Base-by-base conservation (phyloP, 2,329 filamentous ascomycete species). In the Xylaria sp. region DNA sequence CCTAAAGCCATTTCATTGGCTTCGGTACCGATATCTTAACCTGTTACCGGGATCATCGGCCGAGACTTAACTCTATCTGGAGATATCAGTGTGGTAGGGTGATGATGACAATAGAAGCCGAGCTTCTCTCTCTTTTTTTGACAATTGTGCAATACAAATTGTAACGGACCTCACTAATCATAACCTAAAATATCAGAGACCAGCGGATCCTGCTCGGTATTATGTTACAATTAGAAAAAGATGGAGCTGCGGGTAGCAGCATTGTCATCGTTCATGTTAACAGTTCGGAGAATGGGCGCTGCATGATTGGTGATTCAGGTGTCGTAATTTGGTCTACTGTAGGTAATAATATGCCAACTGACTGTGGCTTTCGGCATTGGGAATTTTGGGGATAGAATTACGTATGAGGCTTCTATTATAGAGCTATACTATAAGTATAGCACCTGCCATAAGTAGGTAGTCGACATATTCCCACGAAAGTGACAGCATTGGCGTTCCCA, bases 321-420 rank as follows among this genome's bases (percentile, higher is more conserved):
- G 23, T 28, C 38, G 23, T 31, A 26, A 5, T 10, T 42, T 51
- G 4, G 48, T 44, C 33, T 44, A 28, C 28, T 28, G 28, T 28
- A 28, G 28, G 28, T 28, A 28, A 3, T 6, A 33, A 7, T 33
- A 46, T 53, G 48, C 63, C 61, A 49, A 54, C 58, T 31, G 33
- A 56, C 40, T 48, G 54, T 33, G 57, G 49, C 60, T 63, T 53
- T 62, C 44, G 53, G 44, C 33, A 59, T 26, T 57, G 53, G 48
- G 20, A 31, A 15, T 57, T 33, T 31, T 53, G 15, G 38, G 28
- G 26, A 42, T 48, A 33, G 13, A 31, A 48, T 54, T 59, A 62
- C 56, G 23, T 59, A 65, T 53, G 57, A 59, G 44, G 56, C 54
- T 59, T 59, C 56, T 53, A 31, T 42, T 60, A 6, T 40, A 23